Evolutionary conservation across 2,329 filamentous ascomycete species (phyloP).

Genomic region (Aspergillus fumigatiaffinis): DNA sequence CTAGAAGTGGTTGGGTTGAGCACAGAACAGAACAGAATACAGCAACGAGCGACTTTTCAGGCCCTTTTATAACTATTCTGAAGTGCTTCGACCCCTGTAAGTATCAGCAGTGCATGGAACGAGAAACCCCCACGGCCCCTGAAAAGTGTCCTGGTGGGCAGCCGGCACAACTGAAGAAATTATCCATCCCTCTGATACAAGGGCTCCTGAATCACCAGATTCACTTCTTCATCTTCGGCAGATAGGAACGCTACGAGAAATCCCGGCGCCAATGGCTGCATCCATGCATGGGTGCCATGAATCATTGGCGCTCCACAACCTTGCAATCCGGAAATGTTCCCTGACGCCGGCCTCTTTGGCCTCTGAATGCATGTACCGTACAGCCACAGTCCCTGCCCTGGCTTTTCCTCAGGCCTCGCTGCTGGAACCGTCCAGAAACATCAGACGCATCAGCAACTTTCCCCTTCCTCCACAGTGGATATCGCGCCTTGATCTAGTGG

Average conservation of each 20-base stretch:
- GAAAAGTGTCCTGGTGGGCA: not conserved
- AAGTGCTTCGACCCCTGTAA: not conserved
- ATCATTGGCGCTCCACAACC: not conserved
- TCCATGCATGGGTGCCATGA: not conserved
- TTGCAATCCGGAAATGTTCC: not conserved
- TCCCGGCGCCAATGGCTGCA: not conserved
- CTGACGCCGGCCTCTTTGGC: not conserved
- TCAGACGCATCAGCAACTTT: not conserved
- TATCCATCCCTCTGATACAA: not conserved
- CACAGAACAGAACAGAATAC: not conserved
- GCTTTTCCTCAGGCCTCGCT: not conserved
- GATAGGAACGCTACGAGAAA: not conserved
- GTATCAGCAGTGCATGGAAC: not conserved
- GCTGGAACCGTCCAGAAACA: not conserved
- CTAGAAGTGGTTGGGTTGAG: not conserved
- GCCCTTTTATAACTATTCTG: conserved; percentile 13
- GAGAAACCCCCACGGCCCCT: not conserved
- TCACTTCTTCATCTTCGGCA: conserved; percentile 1
- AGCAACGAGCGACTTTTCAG: not conserved
- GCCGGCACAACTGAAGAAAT: not conserved
- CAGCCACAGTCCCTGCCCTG: not conserved
- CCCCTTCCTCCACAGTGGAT: not conserved
- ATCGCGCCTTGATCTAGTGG: not conserved
- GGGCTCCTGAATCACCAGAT: conserved; percentile 4
- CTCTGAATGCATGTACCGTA: not conserved